These are phyloP conservation scores for Antitrichia curtipendula DNA, from an alignment of 225 moss, liverwort and hornwort species.

Conservation along the genomic window DNA sequence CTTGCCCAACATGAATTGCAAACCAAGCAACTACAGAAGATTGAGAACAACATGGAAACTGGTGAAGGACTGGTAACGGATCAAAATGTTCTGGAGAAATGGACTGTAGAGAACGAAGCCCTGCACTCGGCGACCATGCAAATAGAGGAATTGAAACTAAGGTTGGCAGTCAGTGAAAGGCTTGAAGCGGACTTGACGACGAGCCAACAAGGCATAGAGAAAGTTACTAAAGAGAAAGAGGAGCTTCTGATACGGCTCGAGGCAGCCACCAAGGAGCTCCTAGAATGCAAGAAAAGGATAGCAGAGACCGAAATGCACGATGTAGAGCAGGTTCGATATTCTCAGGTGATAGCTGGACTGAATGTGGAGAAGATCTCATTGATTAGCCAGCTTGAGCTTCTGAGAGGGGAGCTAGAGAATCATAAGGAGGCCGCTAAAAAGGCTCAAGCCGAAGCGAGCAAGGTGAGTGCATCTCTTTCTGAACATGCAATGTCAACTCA, in stretches of 20 bases:
- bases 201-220: background rate
- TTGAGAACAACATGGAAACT: conserved; percentile 17
- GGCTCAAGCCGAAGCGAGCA: conserved; percentile 10
- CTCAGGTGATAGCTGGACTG: conserved; percentile 7
- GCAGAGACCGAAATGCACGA: conserved; percentile 2
- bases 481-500: background rate
- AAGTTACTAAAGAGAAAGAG: conserved; percentile 20
- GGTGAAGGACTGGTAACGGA: conserved; percentile 23
- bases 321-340: conserved; percentile 12
- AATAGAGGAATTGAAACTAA: conserved; percentile 13
- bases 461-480: background rate
- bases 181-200: conserved; percentile 14
- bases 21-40: conserved; percentile 10
- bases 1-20: conserved; percentile 23
- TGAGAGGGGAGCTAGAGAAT: conserved; percentile 14
- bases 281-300: conserved; percentile 1
- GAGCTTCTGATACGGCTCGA: conserved; percentile 5
- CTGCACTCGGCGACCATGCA: conserved; percentile 7
- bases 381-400: conserved; percentile 13
- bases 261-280: conserved; percentile 4
- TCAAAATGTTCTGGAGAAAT: conserved; percentile 13
- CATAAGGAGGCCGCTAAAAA: conserved; percentile 2
- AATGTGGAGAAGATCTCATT: conserved; percentile 13
- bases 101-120: conserved; percentile 22
- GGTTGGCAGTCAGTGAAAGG: conserved; percentile 1